phyloP scores from a whole-genome alignment of 768 basidiomycete genomes.

The Russula ochroleuca region DNA sequence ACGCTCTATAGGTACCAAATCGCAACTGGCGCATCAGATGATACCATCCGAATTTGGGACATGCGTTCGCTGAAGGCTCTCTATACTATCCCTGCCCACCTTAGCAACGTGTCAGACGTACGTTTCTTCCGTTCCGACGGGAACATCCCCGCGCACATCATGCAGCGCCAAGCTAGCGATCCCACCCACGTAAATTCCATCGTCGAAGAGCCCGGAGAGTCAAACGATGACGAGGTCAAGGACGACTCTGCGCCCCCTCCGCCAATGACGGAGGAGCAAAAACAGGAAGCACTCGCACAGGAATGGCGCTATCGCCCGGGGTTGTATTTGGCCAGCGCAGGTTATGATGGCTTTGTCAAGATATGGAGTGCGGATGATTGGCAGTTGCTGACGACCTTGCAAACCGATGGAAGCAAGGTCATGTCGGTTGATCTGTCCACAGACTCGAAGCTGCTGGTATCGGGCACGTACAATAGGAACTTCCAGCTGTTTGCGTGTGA shows the following conservation, averaged over 20 bases:
- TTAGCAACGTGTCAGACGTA: conserved; percentile 91
- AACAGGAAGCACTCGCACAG: conserved; percentile 42
- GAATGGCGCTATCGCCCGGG: conserved; percentile 84
- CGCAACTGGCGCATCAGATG: conserved; percentile 94
- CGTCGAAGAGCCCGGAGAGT: conserved; percentile 36
- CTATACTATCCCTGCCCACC: conserved; percentile 95
- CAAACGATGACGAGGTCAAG: conserved; percentile 30
- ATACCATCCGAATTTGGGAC: conserved; percentile 99
- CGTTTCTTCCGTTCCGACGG: conserved; percentile 81
- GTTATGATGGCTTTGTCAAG: conserved; percentile 94
- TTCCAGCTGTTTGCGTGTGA: conserved; percentile 88
- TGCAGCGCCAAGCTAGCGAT: conserved; percentile 29
- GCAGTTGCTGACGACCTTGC: conserved; percentile 83
- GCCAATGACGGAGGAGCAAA: conserved; percentile 20
- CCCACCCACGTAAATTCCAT: conserved; percentile 46
- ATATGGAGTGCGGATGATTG: conserved; percentile 98
- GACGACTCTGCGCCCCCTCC: conserved; percentile 11
- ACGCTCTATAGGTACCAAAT: conserved; percentile 75
- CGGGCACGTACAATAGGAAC: conserved; percentile 89
- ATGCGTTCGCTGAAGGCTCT: conserved; percentile 88
- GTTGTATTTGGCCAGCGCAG: conserved; percentile 86
- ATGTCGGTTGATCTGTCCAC: conserved; percentile 93
- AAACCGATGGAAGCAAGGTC: conserved; percentile 96
- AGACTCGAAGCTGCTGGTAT: conserved; percentile 79
- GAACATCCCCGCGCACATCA: conserved; percentile 39